Evolutionary conservation across 495 filamentous ascomycete species (phyloP), one percentile per base, ranked within the genome.

Genomic region (Aspergillus hancockii): DNA sequence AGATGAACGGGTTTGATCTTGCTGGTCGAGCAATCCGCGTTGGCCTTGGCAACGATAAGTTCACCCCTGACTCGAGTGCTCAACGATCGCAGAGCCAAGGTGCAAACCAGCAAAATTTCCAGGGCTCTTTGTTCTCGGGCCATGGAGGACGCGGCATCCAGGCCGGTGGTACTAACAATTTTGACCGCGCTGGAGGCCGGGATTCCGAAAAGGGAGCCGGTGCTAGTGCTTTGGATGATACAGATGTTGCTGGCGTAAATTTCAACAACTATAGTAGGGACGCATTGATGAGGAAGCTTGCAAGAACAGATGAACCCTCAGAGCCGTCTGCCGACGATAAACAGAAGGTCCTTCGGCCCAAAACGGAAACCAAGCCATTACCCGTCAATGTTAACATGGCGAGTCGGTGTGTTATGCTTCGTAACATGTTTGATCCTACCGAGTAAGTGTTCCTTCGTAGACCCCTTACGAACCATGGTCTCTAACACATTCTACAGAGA

Each of bases 41-140:
- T 77, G 95, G 95, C 74, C 92, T 99, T 81, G 95, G 95, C 77
- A 99, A 96, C 80, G 95, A 99, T 90, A 98, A 98, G 89, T 99
- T 98, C 76, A 98, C 94, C 79, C 90, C 92, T 63, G 94, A 97
- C 79, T 93, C 92, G 74, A 97, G 90, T 74, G 89, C 90, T 67
- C 92, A 92, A 81, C 90, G 92, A 69, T 91, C 93, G 79, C 88
- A 90, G 75, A 85, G 87, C 67, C 64, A 74, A 62, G 87, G 89
- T 82, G 85, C 87, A 70, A 81, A 84, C 73, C 83, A 85, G 76
- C 82, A 84, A 75, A 85, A 85, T 72, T 94, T 86, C 75, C 93
- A 97, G 83, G 95, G 95, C 72, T 97, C 93, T 61, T 85, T 88
- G 41, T 98, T 98, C 77, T 96, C 91, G 63, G 93, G 93, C 56